phyloP scores from a whole-genome alignment of 768 basidiomycete species.

The Mycena galopus region DNA sequence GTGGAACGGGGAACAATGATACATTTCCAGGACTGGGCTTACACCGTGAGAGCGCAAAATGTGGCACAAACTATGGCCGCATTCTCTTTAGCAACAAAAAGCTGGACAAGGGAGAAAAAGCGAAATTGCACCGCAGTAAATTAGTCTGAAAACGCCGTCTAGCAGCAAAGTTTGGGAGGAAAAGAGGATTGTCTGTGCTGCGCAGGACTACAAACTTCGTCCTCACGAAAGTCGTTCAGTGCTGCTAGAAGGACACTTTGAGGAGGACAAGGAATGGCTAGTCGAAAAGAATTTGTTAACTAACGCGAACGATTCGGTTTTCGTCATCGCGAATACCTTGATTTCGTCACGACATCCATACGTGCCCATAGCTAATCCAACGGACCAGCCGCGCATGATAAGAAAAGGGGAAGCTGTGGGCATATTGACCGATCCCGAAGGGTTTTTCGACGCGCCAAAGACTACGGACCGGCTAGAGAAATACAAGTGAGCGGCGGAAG shows the following conservation, averaged over 20 bases:
- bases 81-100: not conserved
- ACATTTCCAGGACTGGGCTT: not conserved
- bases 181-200: not conserved
- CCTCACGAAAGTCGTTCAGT: not conserved
- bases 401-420: not conserved
- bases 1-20: not conserved
- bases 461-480: not conserved
- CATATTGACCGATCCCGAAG: not conserved
- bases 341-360: not conserved
- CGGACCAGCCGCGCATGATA: not conserved
- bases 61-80: not conserved
- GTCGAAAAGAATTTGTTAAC: not conserved
- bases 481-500: not conserved
- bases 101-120: not conserved
- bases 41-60: not conserved
- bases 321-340: not conserved
- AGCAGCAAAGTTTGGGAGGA: not conserved
- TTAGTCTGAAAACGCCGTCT: not conserved
- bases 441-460: not conserved
- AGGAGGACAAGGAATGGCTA: not conserved
- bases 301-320: not conserved
- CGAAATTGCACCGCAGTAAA: not conserved
- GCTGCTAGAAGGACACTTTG: not conserved
- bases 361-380: not conserved
- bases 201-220: not conserved